Evolutionary conservation across 192 early-diverging fungal genomes (phyloP), one percentile per base, ranked within the genome.

Genomic region (Backusella morwellensis): DNA sequence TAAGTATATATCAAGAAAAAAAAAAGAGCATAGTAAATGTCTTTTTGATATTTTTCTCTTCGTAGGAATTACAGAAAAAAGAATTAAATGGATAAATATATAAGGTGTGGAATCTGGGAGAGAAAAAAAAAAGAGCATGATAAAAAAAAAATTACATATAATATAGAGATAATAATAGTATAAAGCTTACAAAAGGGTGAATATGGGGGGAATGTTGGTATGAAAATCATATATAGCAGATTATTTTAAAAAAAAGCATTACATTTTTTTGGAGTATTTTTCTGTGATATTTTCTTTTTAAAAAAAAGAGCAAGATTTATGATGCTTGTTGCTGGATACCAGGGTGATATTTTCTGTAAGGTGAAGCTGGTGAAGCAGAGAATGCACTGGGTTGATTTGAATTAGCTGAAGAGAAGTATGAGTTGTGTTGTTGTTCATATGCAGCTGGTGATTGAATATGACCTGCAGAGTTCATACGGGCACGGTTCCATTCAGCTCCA

Each of bases 281-380:
- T 44, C 38, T 44, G 42, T 44, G 42, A 14, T 52, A 23, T 38
- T 50, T 41, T 35, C 29, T 26, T 19, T 34, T 63, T 2, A 4
- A 29, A 41, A 71, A 17, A 36, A 15, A 38, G 15, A n/a, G 35
- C n/a, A 19, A 32, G n/a, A 34, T 14, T 66, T 66, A 75, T 44
- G 74, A 66, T 75, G 38, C 26, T 68, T 66, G 59, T 38, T 74
- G 74, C 6, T 68, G 35, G 8, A 75, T 66, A 41, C 56, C 66
- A 67, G 74, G 15, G 42, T 21, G 41, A n/a, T 59, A 75, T 35
- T 75, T 75, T 59, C 74, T 71, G 26, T 59, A 59, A 59, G 54
- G 54, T 26, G 54, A 59, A 23, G 54, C 54, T 9, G 54, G 21
- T 21, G 66, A 15, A 67, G 66, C 26, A 35, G 66, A 29, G 34